phyloP scores from a whole-genome alignment of 305 asterid species.

The Ajuga reptans region DNA sequence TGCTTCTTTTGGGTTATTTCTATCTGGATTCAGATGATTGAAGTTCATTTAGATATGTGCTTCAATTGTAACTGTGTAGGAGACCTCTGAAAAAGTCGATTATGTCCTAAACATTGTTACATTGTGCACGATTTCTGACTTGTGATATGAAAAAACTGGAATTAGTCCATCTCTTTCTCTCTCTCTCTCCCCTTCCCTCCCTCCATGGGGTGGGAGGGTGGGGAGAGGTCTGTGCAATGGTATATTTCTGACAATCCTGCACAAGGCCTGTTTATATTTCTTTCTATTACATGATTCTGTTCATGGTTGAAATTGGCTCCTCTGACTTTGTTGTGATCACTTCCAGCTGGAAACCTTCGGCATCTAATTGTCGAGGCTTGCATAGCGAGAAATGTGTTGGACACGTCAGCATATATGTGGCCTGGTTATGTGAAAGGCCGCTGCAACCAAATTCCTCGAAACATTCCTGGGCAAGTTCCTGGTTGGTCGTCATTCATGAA shows the following conservation, averaged over 20 bases:
- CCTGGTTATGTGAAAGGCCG: conserved; percentile 92
- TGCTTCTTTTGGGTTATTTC: conserved; percentile 10
- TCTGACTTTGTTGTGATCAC: conserved; percentile 24
- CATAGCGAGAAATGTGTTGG: conserved; percentile 86
- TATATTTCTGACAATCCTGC: not conserved
- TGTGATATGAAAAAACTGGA: conserved; percentile 10
- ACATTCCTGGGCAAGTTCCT: conserved; percentile 57
- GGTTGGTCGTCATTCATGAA: conserved; percentile 89
- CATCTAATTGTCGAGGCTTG: conserved; percentile 95
- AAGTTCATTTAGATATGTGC: conserved; percentile 8
- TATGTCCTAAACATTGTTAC: conserved; percentile 4
- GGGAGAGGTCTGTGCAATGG: not conserved
- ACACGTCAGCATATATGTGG: conserved; percentile 88
- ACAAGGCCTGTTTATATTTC: not conserved
- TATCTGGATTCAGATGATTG: not conserved
- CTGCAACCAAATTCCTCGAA: conserved; percentile 70
- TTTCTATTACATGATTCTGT: not conserved
- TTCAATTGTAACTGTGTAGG: conserved; percentile 1
- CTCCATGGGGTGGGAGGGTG: not conserved
- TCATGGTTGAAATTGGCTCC: conserved; percentile 12
- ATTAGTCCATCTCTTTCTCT: not conserved
- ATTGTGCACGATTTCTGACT: not conserved
- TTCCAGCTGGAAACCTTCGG: conserved; percentile 84
- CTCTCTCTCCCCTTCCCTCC: not conserved
- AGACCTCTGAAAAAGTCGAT: conserved; percentile 10